Base-by-base conservation (phyloP, 2,329 filamentous ascomycete genomes). In the Pseudogymnoascus sp. region DNA sequence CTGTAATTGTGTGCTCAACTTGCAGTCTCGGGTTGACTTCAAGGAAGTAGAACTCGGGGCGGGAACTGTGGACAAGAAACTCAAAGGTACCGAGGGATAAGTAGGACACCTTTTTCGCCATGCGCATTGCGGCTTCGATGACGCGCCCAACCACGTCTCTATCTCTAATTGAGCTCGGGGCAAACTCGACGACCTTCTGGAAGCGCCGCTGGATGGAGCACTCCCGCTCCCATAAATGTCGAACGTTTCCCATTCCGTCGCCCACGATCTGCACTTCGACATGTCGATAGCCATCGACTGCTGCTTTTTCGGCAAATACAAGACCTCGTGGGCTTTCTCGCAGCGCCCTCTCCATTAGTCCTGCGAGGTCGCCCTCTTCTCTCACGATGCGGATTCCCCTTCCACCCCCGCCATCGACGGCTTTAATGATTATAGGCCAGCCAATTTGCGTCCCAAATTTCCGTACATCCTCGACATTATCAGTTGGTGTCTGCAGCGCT, bases 141-240 rank as follows among this genome's bases (percentile, higher is more conserved):
- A 78, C 66, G 0, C 68, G 65, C 1, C 68, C 65, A 3, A 71
- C 67, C 11, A 67, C 59, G 16, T 60, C 72, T 0, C 83, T 73
- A 65, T 84, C 73, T 3, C 84, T 75, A 63, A 86, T 86, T 0
- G 85, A 85, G 63, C 82, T 85, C 0, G 87, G 87, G 9, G 81
- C 86, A 68, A 89, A 87, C 66, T 88, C 86, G 12, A 89, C 81
- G 22, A 89, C 83, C 67, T 89, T 89, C 68, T 89, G 86, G 67
- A 88, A 85, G 16, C 86, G 76, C 41, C 86, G 74, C 68, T 89
- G 86, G 4, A 89, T 81, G 0, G 82, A 86, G 67, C 86, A 89
- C 64, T 89, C 86, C 33, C 86, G 76, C 67, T 89, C 86, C 9
- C 85, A 85, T 22, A 88, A 79, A 43, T 79, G 76, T 6, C 87